These are phyloP conservation scores for Linnemannia zychae DNA, from an alignment of 192 early-diverging fungal genomes.

Conservation along the genomic window DNA sequence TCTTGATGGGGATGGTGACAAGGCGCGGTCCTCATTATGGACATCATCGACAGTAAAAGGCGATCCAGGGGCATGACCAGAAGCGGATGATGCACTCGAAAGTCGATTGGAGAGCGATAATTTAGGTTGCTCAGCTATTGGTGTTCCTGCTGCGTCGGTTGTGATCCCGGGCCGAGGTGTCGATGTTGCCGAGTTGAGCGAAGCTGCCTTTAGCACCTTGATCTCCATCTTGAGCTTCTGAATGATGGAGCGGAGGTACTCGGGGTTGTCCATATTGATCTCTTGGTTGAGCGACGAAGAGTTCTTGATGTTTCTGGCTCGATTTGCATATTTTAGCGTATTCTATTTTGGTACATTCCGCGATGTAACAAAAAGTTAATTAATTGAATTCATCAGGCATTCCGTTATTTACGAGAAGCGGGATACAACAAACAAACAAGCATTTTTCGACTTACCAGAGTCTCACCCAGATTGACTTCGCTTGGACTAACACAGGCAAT, in stretches of 20 bases:
- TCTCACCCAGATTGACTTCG: slow-evolving; percentile 89
- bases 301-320: slow-evolving; percentile 97
- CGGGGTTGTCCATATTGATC: slow-evolving; percentile 73
- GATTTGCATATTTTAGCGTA: slow-evolving; percentile 96
- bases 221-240: slow-evolving; percentile 73
- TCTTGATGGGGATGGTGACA: slow-evolving; percentile 39
- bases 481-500: slow-evolving; percentile 94
- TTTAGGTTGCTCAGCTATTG: background rate
- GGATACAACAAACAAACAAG: background rate
- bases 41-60: background rate
- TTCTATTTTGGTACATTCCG: slow-evolving; percentile 59
- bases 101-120: slow-evolving; percentile 29
- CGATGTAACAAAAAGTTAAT: background rate
- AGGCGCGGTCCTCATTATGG: slow-evolving; percentile 9
- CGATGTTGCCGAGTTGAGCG: background rate
- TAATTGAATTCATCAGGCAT: background rate
- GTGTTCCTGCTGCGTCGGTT: background rate
- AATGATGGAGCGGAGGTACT: slow-evolving; percentile 74
- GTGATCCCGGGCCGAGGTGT: background rate
- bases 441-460: slow-evolving; percentile 62
- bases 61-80: background rate
- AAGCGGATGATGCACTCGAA: slow-evolving; percentile 21
- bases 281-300: slow-evolving; percentile 86
- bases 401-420: background rate
- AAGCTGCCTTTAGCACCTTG: slow-evolving; percentile 50